Evolutionary conservation across 495 filamentous ascomycete species (phyloP), one percentile per base, ranked within the genome.

Genomic region (Aspergillus diversus): DNA sequence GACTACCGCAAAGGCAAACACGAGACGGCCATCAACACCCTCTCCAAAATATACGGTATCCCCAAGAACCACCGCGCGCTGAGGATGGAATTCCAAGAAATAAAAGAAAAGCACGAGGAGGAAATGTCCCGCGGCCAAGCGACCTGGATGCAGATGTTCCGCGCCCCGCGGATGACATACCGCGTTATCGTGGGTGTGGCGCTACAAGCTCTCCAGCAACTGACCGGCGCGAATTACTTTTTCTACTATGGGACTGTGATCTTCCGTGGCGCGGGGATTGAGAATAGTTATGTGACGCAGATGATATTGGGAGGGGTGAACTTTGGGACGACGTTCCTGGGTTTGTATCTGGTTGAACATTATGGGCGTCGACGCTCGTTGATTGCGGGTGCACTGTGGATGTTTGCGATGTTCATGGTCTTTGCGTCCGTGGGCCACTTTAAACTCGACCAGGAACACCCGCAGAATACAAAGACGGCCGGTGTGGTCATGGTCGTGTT

Each of bases 211-310:
- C 60, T 79, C 1, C 75, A 79, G 54, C 76, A 79, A 52, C 66
- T 79, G 12, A 77, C 75, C 4, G 76, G 76, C 15, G 75, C 75
- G 21, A 79, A 79, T 63, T 90, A 89, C 77, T 89, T 90, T 76
- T 90, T 92, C 78, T 91, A 92, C 75, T 92, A 90, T 65, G 89
- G 90, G 33, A 90, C 89, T 15, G 83, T 80, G 32, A 86, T 89
- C 67, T 92, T 93, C 79, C 67, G 79, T 33, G 83, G 86, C 5
- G 86, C 89, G 2, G 90, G 88, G 46, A 83, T 92, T 49, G 71
- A 67, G 32, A 86, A 92, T 71, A 82, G 80, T 56, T 91, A 83
- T 69, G 79, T 90, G 11, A 91, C 89, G 0, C 86, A 88, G 60
- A 87, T 92, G 67, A 92, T 92, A 55, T 80, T 91, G 0, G 87